phyloP scores from a whole-genome alignment of 2,329 filamentous ascomycete species.

The Arthroderma sp. region DNA sequence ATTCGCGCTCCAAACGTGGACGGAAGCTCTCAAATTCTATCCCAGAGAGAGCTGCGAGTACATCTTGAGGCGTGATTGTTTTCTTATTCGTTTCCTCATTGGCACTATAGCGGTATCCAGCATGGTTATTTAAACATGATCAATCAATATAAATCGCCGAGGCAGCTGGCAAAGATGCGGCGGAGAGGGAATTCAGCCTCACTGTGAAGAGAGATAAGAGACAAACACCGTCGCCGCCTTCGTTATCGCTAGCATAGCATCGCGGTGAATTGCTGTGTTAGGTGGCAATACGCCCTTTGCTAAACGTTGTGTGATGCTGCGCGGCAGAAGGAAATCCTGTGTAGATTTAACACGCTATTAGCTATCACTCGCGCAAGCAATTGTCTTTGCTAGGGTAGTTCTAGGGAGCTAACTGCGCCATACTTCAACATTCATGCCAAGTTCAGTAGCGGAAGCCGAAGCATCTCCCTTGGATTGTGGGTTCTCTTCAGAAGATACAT shows the following conservation, averaged over 20 bases:
- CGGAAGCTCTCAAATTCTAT: constrained; percentile 49
- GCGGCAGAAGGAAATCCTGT: constrained; percentile 50
- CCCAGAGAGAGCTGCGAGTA: constrained; percentile 47
- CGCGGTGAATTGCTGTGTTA: constrained; percentile 53
- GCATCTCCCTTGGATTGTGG: too few species aligned
- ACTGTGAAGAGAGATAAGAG: constrained; percentile 49
- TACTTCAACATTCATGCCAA: constrained; percentile 31
- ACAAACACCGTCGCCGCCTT: constrained; percentile 56
- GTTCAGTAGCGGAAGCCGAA: constrained; percentile 21
- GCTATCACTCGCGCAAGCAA: not conserved
- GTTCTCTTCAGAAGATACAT: too few species aligned
- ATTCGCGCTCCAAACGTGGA: constrained; percentile 45
- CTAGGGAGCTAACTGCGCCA: not conserved
- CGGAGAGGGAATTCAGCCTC: constrained; percentile 16
- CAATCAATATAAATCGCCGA: not conserved
- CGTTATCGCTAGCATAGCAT: constrained; percentile 50
- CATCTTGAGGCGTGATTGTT: constrained; percentile 48
- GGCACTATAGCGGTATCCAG: constrained; percentile 30
- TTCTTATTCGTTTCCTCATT: constrained; percentile 51
- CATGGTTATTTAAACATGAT: constrained; percentile 4
- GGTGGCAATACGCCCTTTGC: constrained; percentile 51
- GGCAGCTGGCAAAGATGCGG: not conserved
- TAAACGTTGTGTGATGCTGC: constrained; percentile 47
- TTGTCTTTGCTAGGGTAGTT: not conserved
- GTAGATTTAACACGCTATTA: not conserved